Percentiles rank a stretch among this genome's conserved stretches.
Evolutionary conservation across 2,329 filamentous ascomycete species (phyloP).

Genomic region (Aspergillus nomiae): DNA sequence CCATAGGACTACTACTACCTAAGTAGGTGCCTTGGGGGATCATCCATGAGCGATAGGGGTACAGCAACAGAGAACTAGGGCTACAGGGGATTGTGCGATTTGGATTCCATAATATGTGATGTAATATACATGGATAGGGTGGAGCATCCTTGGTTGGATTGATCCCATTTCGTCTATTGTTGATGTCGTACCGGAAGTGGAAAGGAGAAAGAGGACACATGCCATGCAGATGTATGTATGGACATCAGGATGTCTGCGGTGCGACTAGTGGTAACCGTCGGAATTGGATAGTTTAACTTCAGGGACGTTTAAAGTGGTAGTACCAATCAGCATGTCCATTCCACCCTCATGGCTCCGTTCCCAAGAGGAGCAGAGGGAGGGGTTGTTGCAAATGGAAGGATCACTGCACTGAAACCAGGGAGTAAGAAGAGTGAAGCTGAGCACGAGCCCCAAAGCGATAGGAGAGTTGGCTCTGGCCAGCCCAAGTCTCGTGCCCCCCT

Average conservation of each 20-base stretch:
- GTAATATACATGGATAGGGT: not conserved
- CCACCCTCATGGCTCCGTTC: conserved; percentile 7
- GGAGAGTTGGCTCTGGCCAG: conserved; percentile 23
- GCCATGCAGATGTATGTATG: not conserved
- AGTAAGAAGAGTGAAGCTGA: conserved; percentile 16
- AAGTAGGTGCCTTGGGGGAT: not conserved
- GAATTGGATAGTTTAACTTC: not conserved
- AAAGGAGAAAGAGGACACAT: conserved; percentile 3
- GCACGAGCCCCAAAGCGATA: conserved; percentile 25
- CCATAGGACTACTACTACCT: not conserved
- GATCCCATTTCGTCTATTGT: not conserved
- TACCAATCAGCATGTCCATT: conserved; percentile 13
- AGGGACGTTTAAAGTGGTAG: not conserved
- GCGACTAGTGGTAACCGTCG: not conserved
- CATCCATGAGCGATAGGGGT: not conserved
- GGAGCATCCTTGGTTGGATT: not conserved
- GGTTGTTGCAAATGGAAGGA: not conserved
- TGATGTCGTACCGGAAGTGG: not conserved
- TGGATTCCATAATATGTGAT: not conserved
- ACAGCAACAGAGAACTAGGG: not conserved
- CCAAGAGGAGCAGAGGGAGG: not conserved
- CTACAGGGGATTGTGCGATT: not conserved
- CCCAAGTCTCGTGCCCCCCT: conserved; percentile 29
- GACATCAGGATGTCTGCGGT: not conserved
- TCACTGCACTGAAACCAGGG: conserved; percentile 1